Conservation (phyloP, 208 protist genomes). For the Angomonas ambiguus region DNA sequence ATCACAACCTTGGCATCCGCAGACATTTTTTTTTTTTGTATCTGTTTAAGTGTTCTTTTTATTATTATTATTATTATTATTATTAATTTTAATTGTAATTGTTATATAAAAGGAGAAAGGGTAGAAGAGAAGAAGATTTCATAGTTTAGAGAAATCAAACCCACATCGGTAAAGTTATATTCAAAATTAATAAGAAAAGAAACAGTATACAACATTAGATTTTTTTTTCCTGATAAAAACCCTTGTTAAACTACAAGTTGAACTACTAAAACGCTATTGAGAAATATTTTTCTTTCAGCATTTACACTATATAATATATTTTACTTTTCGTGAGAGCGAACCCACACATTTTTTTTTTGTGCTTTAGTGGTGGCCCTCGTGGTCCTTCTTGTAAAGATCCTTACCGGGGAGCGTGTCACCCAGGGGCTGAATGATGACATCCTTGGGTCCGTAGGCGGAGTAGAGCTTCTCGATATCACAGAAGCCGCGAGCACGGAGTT, state of each 20-base stretch:
- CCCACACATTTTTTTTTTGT: background rate
- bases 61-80: background rate
- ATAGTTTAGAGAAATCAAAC: too few relatives aligned
- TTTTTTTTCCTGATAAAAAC: too few relatives aligned
- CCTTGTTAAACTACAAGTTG: too few relatives aligned
- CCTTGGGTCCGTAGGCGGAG: conserved; percentile 83
- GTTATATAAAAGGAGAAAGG: too few relatives aligned
- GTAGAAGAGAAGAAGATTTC: too few relatives aligned
- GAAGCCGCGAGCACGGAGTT: conserved; percentile 74
- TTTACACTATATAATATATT: background rate
- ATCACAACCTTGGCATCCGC: conserved; percentile 25
- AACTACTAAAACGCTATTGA: too few relatives aligned
- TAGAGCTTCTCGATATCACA: conserved; percentile 82
- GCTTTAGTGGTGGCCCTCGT: conserved; percentile 23
- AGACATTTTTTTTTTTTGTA: background rate
- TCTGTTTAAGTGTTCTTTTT: background rate
- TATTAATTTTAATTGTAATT: background rate
- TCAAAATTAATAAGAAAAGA: conserved; percentile 4
- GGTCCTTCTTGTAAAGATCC: conserved; percentile 58
- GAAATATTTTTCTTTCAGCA: background rate
- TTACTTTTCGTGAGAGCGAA: background rate
- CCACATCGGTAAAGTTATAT: background rate
- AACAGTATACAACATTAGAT: background rate
- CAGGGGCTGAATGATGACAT: conserved; percentile 66
- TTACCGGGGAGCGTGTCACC: conserved; percentile 75